Evolutionary conservation across 2,329 filamentous ascomycete genomes (phyloP).

Genomic region (Botrytis squamosa): DNA sequence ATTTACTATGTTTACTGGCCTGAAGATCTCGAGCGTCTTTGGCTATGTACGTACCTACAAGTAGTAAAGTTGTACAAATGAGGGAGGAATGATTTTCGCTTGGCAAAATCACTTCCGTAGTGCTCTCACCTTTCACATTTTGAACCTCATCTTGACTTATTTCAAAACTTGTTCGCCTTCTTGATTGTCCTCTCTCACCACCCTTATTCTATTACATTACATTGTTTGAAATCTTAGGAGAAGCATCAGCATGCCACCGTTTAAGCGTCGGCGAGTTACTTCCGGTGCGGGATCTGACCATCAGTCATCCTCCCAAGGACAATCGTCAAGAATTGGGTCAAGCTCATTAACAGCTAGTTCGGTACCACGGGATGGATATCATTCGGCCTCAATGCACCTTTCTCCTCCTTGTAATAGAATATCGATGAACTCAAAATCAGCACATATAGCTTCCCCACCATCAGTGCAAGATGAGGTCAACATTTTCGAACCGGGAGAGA

Average conservation of each 20-base stretch:
- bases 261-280: conserved; percentile 32
- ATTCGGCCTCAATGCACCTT: conserved; percentile 29
- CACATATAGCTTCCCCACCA: conserved; percentile 18
- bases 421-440: conserved; percentile 25
- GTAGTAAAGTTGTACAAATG: neutral
- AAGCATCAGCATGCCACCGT: conserved; percentile 22
- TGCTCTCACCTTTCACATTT: conserved; percentile 1
- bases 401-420: conserved; percentile 26
- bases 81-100: conserved; percentile 5
- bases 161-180: neutral
- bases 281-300: conserved; percentile 21
- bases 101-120: neutral
- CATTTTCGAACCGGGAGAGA: conserved; percentile 30
- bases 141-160: neutral
- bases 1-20: neutral
- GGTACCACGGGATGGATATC: conserved; percentile 22
- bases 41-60: neutral
- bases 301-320: conserved; percentile 23
- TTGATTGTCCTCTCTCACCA: neutral
- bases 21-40: neutral
- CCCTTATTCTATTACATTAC: neutral
- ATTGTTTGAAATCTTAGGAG: neutral
- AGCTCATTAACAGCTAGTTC: conserved; percentile 29
- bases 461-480: conserved; percentile 24
- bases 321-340: conserved; percentile 21